Percentiles rank a stretch among this genome's conserved stretches.
phyloP scores from a whole-genome alignment of 2,329 filamentous ascomycete species.

The Alternaria consortialis region DNA sequence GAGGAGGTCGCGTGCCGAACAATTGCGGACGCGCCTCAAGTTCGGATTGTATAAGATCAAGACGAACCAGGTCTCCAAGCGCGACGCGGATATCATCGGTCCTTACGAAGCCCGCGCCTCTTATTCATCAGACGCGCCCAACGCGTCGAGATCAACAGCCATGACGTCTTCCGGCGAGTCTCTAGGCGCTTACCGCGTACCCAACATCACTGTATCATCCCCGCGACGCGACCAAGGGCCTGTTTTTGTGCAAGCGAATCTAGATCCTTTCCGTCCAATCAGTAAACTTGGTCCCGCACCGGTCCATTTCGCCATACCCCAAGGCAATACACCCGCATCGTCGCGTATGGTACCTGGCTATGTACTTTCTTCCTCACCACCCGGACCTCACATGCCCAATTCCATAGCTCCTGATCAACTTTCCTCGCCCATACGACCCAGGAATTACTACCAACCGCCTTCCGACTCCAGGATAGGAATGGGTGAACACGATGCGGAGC shows the following conservation, averaged over 20 bases:
- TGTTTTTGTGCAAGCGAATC: constrained; percentile 40
- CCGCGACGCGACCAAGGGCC: constrained; percentile 32
- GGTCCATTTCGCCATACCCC: constrained; percentile 45
- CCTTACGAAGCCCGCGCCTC: constrained; percentile 36
- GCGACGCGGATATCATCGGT: constrained; percentile 65
- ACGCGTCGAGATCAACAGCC: constrained; percentile 32
- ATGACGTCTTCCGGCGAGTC: constrained; percentile 28
- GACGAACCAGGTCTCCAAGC: constrained; percentile 74
- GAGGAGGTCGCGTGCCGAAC: constrained; percentile 66
- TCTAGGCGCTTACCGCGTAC: constrained; percentile 23
- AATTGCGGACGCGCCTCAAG: constrained; percentile 72
- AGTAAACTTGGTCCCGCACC: constrained; percentile 50
- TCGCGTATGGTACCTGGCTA: constrained; percentile 47
- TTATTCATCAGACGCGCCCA: constrained; percentile 24
- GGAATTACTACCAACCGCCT: constrained; percentile 22
- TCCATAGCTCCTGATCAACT: constrained; percentile 33
- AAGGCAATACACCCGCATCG: constrained; percentile 44
- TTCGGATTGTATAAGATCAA: constrained; percentile 79
- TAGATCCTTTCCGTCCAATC: constrained; percentile 44
- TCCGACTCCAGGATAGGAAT: constrained; percentile 23
- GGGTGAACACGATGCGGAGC: constrained; percentile 26
- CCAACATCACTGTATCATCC: constrained; percentile 44
- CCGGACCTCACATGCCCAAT: constrained; percentile 21
- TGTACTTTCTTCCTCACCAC: constrained; percentile 43
- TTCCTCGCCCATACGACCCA: constrained; percentile 27